Percentiles rank a stretch among this genome's conserved stretches.
phyloP scores from a whole-genome alignment of 768 basidiomycete genomes.

The Tylopilus sp. region DNA sequence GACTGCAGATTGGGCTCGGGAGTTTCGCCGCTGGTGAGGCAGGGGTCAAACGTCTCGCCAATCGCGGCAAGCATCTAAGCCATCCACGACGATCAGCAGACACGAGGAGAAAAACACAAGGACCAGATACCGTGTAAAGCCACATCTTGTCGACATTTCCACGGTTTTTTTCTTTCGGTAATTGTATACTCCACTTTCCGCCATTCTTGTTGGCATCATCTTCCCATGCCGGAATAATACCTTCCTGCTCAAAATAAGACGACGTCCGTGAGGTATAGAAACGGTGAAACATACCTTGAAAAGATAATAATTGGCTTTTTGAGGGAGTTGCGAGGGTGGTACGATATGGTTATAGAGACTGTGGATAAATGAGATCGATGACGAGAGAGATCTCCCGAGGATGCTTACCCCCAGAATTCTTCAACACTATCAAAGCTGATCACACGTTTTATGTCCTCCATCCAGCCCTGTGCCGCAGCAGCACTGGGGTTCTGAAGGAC shows the following conservation, averaged over 20 bases:
- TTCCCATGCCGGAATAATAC: constrained; percentile 97
- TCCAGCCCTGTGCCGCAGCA: constrained; percentile 85
- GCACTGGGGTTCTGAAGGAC: constrained; percentile 68
- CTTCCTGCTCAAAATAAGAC: constrained; percentile 53
- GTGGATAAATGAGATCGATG: constrained; percentile 11
- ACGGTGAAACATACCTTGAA: constrained; percentile 70
- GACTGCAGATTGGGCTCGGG: constrained; percentile 47
- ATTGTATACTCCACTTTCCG: constrained; percentile 98
- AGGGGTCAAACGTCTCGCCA: constrained; percentile 96
- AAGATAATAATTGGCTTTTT: constrained; percentile 98
- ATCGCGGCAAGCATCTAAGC: constrained; percentile 97
- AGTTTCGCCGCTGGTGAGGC: constrained; percentile 49
- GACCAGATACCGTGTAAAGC: constrained; percentile 81
- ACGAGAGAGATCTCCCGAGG: not conserved
- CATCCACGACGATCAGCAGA: constrained; percentile 1
- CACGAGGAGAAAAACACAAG: not conserved
- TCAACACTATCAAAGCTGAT: constrained; percentile 96
- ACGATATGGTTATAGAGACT: constrained; percentile 97
- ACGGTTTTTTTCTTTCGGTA: constrained; percentile 94
- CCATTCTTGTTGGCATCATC: constrained; percentile 95
- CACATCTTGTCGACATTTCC: constrained; percentile 88
- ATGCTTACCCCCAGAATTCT: constrained; percentile 95
- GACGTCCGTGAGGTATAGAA: not conserved
- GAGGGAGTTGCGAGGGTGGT: constrained; percentile 86
- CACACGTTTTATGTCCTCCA: constrained; percentile 98